Evolutionary conservation across 1,284 basidiomycete genomes (phyloP), one percentile per base, ranked within the genome.

Genomic region (Cryptococcus sp.): DNA sequence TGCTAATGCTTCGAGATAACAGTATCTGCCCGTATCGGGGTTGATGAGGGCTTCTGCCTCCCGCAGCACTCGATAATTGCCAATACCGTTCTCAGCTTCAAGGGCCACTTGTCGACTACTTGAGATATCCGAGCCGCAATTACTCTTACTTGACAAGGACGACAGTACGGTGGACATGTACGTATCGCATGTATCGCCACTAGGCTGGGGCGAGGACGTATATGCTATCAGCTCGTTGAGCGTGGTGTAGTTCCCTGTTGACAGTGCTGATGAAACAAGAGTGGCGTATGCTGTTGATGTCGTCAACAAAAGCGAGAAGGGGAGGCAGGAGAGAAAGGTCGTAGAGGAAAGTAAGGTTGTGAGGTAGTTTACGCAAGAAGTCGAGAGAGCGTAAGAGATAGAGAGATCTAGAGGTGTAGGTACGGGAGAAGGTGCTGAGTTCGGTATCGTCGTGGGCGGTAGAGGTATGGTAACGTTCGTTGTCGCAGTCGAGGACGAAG

Each of bases 361-460:
- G 74, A 92, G 86, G 76, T 89, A 91, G 54, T 81, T 77, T 58
- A 84, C 80, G 71, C 90, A 93, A 41, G 79, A 73, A 34, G 83
- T 84, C 10, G 87, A 85, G 66, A 89, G 87, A 67, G 87, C 86
- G 20, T 66, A 64, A 13, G 83, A 80, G 48, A 90, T 72, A 20
- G 82, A 81, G 2, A 83, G 80, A 67, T 90, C 89, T 65, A 87
- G 86, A 0, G 89, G 83, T 61, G 87, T 87, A 1, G 89, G 89
- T 66, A 89, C 89, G 0, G 89, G 89, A 11, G 83, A 15, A 84
- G 89, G 55, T 86, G 81, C 29, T 61, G 64, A 1, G 83, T 84
- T 10, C 78, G 78, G 74, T 62, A 16, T 61, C 54, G 5, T 81
- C 78, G 52, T 81, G 66, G 20, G 82, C 13, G 67, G 55, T 19